phyloP scores from a whole-genome alignment of 129 eudicot genomes.

The Artemisia annua region DNA sequence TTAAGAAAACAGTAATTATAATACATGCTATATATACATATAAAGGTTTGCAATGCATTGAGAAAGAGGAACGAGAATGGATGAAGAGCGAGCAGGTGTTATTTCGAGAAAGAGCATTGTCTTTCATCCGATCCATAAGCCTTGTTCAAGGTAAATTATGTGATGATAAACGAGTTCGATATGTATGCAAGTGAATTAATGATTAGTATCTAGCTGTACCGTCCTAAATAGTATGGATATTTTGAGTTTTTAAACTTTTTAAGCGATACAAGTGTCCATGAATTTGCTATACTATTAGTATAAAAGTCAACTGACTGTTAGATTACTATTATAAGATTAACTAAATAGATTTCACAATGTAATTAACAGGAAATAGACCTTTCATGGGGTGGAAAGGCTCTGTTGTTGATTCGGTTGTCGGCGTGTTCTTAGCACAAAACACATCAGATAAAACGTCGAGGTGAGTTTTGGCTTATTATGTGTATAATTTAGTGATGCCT shows the following conservation, averaged over 20 bases:
- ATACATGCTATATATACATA: not conserved
- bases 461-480: constrained; percentile 20
- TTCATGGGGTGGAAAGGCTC: constrained; percentile 52
- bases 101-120: constrained; percentile 26
- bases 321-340: too few relatives aligned
- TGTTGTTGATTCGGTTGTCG: constrained; percentile 44
- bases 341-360: too few relatives aligned
- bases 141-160: constrained; percentile 27
- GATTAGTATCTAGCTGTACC: not conserved
- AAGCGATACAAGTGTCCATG: too few relatives aligned
- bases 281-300: too few relatives aligned
- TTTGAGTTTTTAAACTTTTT: too few relatives aligned
- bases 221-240: not conserved
- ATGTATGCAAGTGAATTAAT: constrained; percentile 3
- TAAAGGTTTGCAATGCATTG: constrained; percentile 17
- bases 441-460: constrained; percentile 33
- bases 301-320: too few relatives aligned
- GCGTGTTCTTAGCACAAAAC: constrained; percentile 42
- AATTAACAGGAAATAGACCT: constrained; percentile 35
- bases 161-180: not conserved
- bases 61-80: constrained; percentile 22
- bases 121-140: constrained; percentile 23
- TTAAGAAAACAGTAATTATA: too few relatives aligned
- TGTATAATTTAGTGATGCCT: too few relatives aligned
- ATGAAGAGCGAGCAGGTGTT: constrained; percentile 31